phyloP scores from a whole-genome alignment of 1,284 basidiomycete genomes.

The Leccinum pachyderme region DNA sequence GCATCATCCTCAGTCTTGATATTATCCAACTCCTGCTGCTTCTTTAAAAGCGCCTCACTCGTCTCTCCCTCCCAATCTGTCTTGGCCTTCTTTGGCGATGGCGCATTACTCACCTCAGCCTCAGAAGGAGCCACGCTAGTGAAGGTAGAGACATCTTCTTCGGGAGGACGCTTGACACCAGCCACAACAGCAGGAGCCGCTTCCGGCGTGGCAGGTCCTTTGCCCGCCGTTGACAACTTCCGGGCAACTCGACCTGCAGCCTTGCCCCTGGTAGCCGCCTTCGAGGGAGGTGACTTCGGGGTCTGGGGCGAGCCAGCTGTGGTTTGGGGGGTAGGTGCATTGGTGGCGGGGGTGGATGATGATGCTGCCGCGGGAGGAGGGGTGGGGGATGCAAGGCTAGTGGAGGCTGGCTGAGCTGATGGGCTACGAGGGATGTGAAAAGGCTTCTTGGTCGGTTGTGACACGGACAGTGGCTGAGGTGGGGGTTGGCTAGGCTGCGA shows the following conservation, averaged over 20 bases:
- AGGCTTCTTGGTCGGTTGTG: constrained; percentile 28
- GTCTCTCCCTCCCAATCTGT: constrained; percentile 64
- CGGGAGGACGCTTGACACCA: constrained; percentile 55
- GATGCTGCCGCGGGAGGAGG: constrained; percentile 33
- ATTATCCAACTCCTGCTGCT: constrained; percentile 52
- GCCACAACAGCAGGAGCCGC: constrained; percentile 28
- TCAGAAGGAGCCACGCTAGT: constrained; percentile 31
- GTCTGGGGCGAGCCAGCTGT: constrained; percentile 51
- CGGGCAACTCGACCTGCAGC: constrained; percentile 38
- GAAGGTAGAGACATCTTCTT: constrained; percentile 47
- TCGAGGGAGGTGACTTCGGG: constrained; percentile 54
- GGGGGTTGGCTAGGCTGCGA: constrained; percentile 13
- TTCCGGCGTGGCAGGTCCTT: constrained; percentile 34
- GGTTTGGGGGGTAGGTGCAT: constrained; percentile 52
- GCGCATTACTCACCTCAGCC: constrained; percentile 48
- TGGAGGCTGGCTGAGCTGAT: constrained; percentile 19
- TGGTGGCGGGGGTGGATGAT: constrained; percentile 39
- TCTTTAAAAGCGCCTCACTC: constrained; percentile 52
- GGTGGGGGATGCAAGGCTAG: constrained; percentile 36
- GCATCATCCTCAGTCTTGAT: constrained; percentile 68
- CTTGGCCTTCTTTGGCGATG: constrained; percentile 68
- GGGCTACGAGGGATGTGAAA: constrained; percentile 24
- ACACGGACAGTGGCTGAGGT: constrained; percentile 7
- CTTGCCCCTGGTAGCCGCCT: constrained; percentile 45
- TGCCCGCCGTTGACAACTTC: constrained; percentile 49